Conservation (phyloP, 352 stramenopile genomes). For the Globisporangium okanoganense region DNA sequence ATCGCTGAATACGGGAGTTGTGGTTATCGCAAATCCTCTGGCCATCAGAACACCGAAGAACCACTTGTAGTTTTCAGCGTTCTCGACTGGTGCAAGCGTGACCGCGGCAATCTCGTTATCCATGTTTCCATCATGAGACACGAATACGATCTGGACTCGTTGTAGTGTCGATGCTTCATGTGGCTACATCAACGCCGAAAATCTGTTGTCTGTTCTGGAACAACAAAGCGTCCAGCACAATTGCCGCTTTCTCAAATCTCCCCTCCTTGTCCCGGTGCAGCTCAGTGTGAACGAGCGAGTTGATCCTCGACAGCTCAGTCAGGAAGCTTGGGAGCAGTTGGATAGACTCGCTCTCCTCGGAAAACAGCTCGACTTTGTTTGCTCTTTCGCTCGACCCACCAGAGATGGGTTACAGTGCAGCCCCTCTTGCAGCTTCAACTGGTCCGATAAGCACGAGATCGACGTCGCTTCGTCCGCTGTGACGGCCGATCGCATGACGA, state of each 20-base stretch:
- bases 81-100: slow-evolving; percentile 10
- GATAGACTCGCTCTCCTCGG: neutral
- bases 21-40: neutral
- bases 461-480: neutral
- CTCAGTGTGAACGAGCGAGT: neutral
- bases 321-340: neutral
- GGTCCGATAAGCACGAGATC: neutral
- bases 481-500: no score
- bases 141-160: slow-evolving; percentile 20
- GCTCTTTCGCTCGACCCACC: neutral
- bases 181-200: slow-evolving; percentile 20
- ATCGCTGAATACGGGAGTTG: neutral
- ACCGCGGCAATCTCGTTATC: slow-evolving; percentile 17
- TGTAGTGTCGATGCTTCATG: slow-evolving; percentile 28
- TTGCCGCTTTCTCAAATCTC: slow-evolving; percentile 12
- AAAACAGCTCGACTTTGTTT: neutral
- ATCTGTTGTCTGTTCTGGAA: slow-evolving; percentile 11
- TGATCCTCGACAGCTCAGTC: neutral
- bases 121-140: slow-evolving; percentile 22
- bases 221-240: slow-evolving; percentile 4
- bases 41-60: neutral
- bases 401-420: neutral
- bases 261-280: neutral
- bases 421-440: neutral
- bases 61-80: neutral